phyloP scores from a whole-genome alignment of 129 eudicot species.

The Pseudognaphalium luteoalbum region DNA sequence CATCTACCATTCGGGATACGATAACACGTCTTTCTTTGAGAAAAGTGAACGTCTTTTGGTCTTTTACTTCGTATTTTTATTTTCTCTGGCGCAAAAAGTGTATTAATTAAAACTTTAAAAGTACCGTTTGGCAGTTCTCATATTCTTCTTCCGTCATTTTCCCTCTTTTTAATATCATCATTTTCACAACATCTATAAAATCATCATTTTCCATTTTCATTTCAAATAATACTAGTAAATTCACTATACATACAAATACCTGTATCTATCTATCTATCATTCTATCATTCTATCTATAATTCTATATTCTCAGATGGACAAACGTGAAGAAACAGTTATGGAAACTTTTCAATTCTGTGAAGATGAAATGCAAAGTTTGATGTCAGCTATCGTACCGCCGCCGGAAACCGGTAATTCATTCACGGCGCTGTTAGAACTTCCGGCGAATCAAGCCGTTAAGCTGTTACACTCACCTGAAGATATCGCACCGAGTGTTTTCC shows the following conservation, averaged over 20 bases:
- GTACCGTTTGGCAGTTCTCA: slow-evolving; percentile 32
- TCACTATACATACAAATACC: slow-evolving; percentile 1
- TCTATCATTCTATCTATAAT: neutral
- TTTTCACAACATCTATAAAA: too few species aligned
- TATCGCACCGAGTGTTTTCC: slow-evolving; percentile 16
- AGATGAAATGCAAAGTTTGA: slow-evolving; percentile 50
- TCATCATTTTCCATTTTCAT: neutral
- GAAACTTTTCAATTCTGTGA: slow-evolving; percentile 41
- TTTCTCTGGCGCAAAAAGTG: slow-evolving; percentile 27
- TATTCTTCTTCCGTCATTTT: slow-evolving; percentile 32
- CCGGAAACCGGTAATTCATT: slow-evolving; percentile 64
- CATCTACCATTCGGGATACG: too few species aligned
- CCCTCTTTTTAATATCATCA: neutral
- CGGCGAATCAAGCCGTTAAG: slow-evolving; percentile 80
- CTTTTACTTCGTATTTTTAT: neutral
- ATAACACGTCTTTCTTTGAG: too few species aligned
- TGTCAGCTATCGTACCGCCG: slow-evolving; percentile 40
- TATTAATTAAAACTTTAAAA: too few species aligned
- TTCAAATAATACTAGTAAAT: neutral
- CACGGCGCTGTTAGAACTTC: slow-evolving; percentile 83
- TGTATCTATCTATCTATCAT: slow-evolving; percentile 20
- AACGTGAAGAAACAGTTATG: slow-evolving; percentile 32
- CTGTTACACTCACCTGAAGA: slow-evolving; percentile 59
- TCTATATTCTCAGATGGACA: slow-evolving; percentile 21
- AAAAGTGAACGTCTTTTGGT: slow-evolving; percentile 18